Conservation (phyloP, 169 alveolate genomes). For the Eimeria tenella region DNA sequence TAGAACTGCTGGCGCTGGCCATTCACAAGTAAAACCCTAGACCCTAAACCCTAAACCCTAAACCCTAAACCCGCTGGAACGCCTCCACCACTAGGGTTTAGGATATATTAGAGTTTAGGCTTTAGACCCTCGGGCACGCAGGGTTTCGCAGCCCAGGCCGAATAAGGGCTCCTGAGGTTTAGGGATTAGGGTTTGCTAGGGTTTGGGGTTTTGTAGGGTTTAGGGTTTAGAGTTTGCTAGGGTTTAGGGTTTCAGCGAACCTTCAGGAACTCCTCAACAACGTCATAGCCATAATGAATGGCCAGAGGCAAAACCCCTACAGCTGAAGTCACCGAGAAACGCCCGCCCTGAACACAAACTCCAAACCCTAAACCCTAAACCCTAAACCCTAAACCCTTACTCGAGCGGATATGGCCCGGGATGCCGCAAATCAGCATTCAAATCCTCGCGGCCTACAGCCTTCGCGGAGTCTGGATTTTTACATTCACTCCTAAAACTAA, state of each 20-base stretch:
- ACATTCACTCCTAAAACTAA: background rate
- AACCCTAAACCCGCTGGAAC: conserved; percentile 13
- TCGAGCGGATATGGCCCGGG: too few species aligned
- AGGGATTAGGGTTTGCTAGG: too few species aligned
- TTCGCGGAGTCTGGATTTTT: background rate
- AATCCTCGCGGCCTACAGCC: too few species aligned
- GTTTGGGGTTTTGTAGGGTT: too few species aligned
- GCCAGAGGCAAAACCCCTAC: conserved; percentile 98
- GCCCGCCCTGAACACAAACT: conserved; percentile 85
- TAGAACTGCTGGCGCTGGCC: too few species aligned
- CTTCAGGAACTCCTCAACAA: conserved; percentile 90
- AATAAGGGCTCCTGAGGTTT: too few species aligned
- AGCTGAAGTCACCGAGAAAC: conserved; percentile 98
- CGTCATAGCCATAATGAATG: conserved; percentile 94
- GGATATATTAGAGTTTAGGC: too few species aligned
- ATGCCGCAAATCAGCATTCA: too few species aligned
- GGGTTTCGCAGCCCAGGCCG: too few species aligned
- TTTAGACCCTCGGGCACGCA: too few species aligned
- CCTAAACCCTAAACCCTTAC: background rate
- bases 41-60: conserved; percentile 3
- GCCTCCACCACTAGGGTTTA: too few species aligned
- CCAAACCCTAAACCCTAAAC: background rate
- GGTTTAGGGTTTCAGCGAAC: conserved; percentile 28
- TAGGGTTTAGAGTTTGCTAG: background rate
- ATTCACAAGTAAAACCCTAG: background rate